These are phyloP conservation scores for Xenoacremonium recifei DNA, from an alignment of 2,329 filamentous ascomycete genomes.

Conservation along the genomic window DNA sequence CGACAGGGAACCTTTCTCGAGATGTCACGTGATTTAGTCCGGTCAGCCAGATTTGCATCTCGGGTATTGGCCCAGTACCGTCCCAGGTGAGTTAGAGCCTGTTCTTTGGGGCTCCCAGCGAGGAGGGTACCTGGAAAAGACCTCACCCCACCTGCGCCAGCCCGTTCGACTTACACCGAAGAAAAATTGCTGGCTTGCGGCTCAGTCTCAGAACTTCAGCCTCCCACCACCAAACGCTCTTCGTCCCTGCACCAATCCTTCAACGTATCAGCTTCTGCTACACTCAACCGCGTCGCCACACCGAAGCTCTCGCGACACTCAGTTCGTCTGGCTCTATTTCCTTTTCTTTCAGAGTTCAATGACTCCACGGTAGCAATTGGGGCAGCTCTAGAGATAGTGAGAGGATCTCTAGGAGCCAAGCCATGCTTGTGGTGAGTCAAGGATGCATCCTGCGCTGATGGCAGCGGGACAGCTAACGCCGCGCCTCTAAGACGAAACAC, in stretches of 20 bases:
- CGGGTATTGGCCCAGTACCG: slow-evolving; percentile 21
- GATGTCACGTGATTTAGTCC: slow-evolving; percentile 35
- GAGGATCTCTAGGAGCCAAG: slow-evolving; percentile 73
- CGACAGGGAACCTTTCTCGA: slow-evolving; percentile 23
- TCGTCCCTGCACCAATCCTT: slow-evolving; percentile 2
- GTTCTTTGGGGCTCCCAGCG: neutral
- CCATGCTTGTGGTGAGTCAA: slow-evolving; percentile 52
- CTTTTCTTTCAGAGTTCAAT: slow-evolving; percentile 43
- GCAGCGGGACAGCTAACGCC: slow-evolving; percentile 21
- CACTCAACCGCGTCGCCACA: slow-evolving; percentile 4
- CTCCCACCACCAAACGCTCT: slow-evolving; percentile 15
- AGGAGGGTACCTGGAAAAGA: slow-evolving; percentile 9
- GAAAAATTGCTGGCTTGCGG: slow-evolving; percentile 27
- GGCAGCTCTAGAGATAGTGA: slow-evolving; percentile 75
- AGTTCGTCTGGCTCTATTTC: no score
- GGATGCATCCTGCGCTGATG: slow-evolving; percentile 15
- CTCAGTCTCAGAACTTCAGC: slow-evolving; percentile 6
- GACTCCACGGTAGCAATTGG: slow-evolving; percentile 66
- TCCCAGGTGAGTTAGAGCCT: neutral
- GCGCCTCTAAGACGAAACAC: slow-evolving; percentile 58
- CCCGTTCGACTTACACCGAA: slow-evolving; percentile 25
- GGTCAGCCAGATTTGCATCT: slow-evolving; percentile 28
- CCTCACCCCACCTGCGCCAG: slow-evolving; percentile 23
- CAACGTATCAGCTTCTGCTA: neutral
- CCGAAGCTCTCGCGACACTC: slow-evolving; percentile 6